Base-by-base conservation (phyloP, 352 stramenopile genomes). In the Phytophthora macrochlamydospora region DNA sequence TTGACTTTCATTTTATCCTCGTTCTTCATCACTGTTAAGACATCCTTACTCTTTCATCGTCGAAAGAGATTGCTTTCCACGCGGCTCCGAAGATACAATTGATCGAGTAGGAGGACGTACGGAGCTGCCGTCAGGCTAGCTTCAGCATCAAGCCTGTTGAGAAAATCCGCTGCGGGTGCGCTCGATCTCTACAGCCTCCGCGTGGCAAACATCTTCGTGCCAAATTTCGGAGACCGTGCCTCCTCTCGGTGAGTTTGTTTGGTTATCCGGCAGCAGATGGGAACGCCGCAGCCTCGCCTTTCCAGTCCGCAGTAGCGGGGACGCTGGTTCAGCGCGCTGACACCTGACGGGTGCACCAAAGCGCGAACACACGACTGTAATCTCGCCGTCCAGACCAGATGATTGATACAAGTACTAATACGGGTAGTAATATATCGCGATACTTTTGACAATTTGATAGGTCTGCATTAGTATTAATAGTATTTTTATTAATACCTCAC, bases 191-290 rank as follows among this genome's bases (percentile, higher is more conserved):
- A 49, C 43, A n/a, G 14, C 18, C 14, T 6, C 18, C 18, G 8
- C 14, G 40, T 24, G 40, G 14, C 18, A 24, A n/a, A n/a, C 14
- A 8, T 49, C 12, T 40, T 40, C 35, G 35, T 11, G 35, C 9
- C 35, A 40, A 40, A 6, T 40, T 24, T 24, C 18, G 18, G 18
- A 24, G 18, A 24, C 18, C 18, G 18, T 24, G 18, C 18, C 18
- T 24, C 18, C 18, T 24, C 18, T 24, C 18, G 18, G 18, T 24
- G 18, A 24, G 18, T 24, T 24, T 24, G 18, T 24, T 24, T 24
- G 18, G 18, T 57, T 59, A 44, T 31, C 28, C 7, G 3, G 7
- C 51, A 35, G 28, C 62, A 69, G 56, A 55, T 69, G 62, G 63
- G 18, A 37, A 49, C 18, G 18, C 18, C 18, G 18, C 18, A 49